A percentile compares a stretch with the other conserved stretches of the same genome.
phyloP scores from a whole-genome alignment of 306 rosid genomes.

The Luffa acutangula region DNA sequence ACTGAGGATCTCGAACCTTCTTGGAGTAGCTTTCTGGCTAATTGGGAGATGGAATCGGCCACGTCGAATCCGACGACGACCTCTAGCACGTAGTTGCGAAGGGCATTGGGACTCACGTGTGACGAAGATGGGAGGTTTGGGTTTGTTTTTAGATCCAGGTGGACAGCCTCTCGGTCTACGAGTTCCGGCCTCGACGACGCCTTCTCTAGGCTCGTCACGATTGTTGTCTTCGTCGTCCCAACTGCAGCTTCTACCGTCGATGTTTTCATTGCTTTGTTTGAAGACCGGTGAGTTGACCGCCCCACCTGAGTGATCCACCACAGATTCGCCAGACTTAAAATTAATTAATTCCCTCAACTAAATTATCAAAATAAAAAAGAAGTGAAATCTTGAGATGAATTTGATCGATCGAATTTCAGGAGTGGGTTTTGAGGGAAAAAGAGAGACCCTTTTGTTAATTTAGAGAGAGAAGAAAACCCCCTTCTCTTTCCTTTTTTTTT shows the following conservation, averaged over 20 bases:
- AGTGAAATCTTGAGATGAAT: neutral
- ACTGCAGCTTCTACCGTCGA: conserved; percentile 17
- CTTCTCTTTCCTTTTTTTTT: too few species aligned
- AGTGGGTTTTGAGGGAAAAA: neutral
- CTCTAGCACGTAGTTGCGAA: conserved; percentile 85
- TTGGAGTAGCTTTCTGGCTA: conserved; percentile 64
- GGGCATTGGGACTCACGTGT: conserved; percentile 86
- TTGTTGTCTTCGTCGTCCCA: conserved; percentile 44
- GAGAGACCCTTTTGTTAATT: neutral
- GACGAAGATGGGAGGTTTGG: conserved; percentile 85
- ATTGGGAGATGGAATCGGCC: conserved; percentile 71
- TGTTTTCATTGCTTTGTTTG: conserved; percentile 43
- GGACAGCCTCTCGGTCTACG: conserved; percentile 89
- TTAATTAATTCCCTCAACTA: neutral
- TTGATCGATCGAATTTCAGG: neutral
- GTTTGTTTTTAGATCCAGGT: conserved; percentile 89
- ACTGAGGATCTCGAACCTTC: too few species aligned
- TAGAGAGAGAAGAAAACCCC: neutral
- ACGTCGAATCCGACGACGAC: conserved; percentile 78
- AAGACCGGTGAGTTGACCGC: conserved; percentile 40
- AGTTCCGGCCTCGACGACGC: conserved; percentile 63
- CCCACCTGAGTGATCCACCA: conserved; percentile 80
- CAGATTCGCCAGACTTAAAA: conserved; percentile 65
- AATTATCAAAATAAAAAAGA: neutral
- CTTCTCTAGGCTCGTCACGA: conserved; percentile 64